A percentile compares a stretch with the other conserved stretches of the same genome.
phyloP scores from a whole-genome alignment of 2,329 filamentous ascomycete genomes.

The Decorospora gaudefroyi region DNA sequence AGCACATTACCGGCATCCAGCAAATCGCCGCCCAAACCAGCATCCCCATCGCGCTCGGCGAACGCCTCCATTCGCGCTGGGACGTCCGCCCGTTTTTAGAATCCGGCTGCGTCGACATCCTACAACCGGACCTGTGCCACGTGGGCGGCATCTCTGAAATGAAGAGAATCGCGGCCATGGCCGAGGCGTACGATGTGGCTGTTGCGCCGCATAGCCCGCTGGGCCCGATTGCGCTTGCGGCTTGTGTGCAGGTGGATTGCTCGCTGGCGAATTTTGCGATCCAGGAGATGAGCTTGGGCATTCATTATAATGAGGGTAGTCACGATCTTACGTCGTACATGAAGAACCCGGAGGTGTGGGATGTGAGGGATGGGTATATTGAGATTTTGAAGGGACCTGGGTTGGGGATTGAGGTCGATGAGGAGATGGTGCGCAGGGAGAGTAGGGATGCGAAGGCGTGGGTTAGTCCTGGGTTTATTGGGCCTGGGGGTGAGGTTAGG shows the following conservation, averaged over 20 bases:
- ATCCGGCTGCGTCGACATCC: conserved; percentile 67
- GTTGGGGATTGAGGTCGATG: conserved; percentile 70
- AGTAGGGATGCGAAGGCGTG: conserved; percentile 66
- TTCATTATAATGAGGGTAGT: conserved; percentile 69
- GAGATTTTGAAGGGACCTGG: conserved; percentile 63
- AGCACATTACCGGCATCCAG: conserved; percentile 69
- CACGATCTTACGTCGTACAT: conserved; percentile 62
- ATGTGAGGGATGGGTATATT: conserved; percentile 69
- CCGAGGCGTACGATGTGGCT: conserved; percentile 73
- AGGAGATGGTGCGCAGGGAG: conserved; percentile 66
- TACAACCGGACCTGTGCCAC: conserved; percentile 75
- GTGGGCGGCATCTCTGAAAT: conserved; percentile 74
- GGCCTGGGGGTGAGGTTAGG: conserved; percentile 66
- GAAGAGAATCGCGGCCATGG: conserved; percentile 69
- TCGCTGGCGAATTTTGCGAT: conserved; percentile 67
- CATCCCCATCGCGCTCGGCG: conserved; percentile 71
- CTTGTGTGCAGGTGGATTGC: conserved; percentile 69
- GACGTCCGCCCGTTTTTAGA: conserved; percentile 74
- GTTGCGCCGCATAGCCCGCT: conserved; percentile 75
- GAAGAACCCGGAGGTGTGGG: conserved; percentile 66
- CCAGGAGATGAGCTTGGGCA: conserved; percentile 77
- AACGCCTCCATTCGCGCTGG: conserved; percentile 73
- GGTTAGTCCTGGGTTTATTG: conserved; percentile 68
- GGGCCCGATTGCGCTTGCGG: conserved; percentile 73
- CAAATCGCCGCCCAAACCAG: conserved; percentile 61